Evolutionary conservation across 2,329 filamentous ascomycete species (phyloP).

Genomic region (Coniochaeta prunicola): DNA sequence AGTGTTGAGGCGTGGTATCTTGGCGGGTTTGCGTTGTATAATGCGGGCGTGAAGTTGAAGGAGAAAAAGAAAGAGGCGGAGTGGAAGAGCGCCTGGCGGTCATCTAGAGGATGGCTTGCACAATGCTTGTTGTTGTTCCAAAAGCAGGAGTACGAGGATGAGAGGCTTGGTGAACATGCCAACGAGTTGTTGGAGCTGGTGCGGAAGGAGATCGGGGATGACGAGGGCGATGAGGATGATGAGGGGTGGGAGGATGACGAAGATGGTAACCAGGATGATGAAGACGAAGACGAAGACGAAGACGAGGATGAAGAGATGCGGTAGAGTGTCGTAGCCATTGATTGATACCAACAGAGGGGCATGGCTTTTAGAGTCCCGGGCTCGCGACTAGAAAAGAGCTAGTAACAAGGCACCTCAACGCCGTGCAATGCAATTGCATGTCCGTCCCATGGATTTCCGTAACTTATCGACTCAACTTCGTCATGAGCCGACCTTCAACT

Average conservation of each 20-base stretch:
- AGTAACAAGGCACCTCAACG: background rate
- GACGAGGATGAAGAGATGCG: constrained; percentile 13
- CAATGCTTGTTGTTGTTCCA: constrained; percentile 76
- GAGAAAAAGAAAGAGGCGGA: constrained; percentile 28
- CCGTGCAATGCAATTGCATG: constrained; percentile 5
- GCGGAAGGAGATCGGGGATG: constrained; percentile 57
- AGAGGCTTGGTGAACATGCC: constrained; percentile 67
- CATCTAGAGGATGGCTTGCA: constrained; percentile 75
- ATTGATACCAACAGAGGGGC: background rate
- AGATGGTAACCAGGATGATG: constrained; percentile 47
- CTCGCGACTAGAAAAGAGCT: too few species aligned
- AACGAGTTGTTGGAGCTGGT: constrained; percentile 61
- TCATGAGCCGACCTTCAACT: constrained; percentile 54
- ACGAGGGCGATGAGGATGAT: constrained; percentile 37
- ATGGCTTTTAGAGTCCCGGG: too few species aligned
- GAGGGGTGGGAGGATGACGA: constrained; percentile 45
- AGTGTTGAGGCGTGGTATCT: constrained; percentile 97
- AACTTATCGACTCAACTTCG: background rate
- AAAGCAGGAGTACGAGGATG: constrained; percentile 77
- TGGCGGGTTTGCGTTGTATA: constrained; percentile 85
- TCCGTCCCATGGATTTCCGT: constrained; percentile 5
- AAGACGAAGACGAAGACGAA: constrained; percentile 13
- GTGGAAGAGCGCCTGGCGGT: constrained; percentile 58
- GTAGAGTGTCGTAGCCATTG: background rate
- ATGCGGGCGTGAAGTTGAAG: constrained; percentile 65